Percentiles rank a stretch among this genome's conserved stretches.
Evolutionary conservation across 2,329 filamentous ascomycete species (phyloP).

Genomic region (Kalaharituber pfeilii): DNA sequence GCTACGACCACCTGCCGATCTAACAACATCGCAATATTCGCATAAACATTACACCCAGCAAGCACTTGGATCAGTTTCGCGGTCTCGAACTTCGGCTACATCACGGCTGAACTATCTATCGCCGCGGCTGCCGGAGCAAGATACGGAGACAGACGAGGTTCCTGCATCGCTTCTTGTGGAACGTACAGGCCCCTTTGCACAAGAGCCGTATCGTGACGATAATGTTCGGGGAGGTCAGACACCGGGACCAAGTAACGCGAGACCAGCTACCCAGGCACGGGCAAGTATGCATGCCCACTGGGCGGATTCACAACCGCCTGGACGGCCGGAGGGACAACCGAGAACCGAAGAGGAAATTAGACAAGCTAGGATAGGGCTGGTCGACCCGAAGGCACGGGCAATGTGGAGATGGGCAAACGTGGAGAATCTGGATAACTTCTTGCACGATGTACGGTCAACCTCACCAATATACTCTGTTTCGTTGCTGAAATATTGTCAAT

Average conservation of each 20-base stretch:
- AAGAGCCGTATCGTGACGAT: slow-evolving; percentile 33
- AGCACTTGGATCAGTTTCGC: slow-evolving; percentile 8
- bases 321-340: background rate
- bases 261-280: slow-evolving; percentile 24
- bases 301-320: background rate
- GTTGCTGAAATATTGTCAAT: slow-evolving; percentile 2
- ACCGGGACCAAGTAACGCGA: slow-evolving; percentile 22
- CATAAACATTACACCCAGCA: slow-evolving; percentile 5
- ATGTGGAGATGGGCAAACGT: slow-evolving; percentile 91
- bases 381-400: slow-evolving; percentile 55
- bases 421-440: slow-evolving; percentile 72
- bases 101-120: slow-evolving; percentile 8
- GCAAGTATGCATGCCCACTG: background rate
- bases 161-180: slow-evolving; percentile 39
- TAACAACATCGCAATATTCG: slow-evolving; percentile 11
- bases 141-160: slow-evolving; percentile 38
- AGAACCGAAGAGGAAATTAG: slow-evolving; percentile 4
- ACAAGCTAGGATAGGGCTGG: slow-evolving; percentile 22
- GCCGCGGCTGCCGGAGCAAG: background rate
- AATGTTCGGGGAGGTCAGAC: slow-evolving; percentile 22
- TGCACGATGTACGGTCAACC: slow-evolving; percentile 37
- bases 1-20: slow-evolving; percentile 8
- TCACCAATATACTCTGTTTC: background rate
- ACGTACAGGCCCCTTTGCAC: slow-evolving; percentile 23
- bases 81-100: slow-evolving; percentile 5